Conservation (phyloP, 108 stramenopile genomes). For the Fragilaria crotonensis region DNA sequence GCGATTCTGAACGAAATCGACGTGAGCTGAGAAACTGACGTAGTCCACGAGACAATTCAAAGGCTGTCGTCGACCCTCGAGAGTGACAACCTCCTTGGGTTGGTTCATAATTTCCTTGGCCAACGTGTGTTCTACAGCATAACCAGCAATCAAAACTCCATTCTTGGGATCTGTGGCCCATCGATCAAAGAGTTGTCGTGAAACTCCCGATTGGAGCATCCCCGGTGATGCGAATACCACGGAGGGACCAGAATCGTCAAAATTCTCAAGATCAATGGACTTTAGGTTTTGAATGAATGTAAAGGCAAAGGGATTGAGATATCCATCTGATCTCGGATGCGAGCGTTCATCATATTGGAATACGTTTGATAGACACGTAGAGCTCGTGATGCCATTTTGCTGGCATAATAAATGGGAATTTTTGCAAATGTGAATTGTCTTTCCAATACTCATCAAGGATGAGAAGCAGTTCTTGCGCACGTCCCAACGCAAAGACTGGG, state of each 20-base stretch:
- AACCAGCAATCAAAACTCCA: constrained; percentile 96
- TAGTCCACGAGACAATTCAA: constrained; percentile 91
- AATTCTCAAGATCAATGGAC: constrained; percentile 81
- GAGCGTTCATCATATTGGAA: constrained; percentile 97
- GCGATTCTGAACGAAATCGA: constrained; percentile 95
- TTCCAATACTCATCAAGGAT: constrained; percentile 99
- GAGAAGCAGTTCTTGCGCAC: constrained; percentile 93
- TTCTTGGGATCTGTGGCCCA: constrained; percentile 96
- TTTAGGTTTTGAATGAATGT: constrained; percentile 82
- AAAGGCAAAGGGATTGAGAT: constrained; percentile 92
- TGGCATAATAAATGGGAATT: constrained; percentile 94
- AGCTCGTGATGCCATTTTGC: constrained; percentile 86
- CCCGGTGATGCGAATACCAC: constrained; percentile 98
- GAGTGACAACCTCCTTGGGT: constrained; percentile 91
- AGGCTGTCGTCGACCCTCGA: constrained; percentile 90
- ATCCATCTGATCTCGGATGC: constrained; percentile 91
- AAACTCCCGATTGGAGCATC: constrained; percentile 96
- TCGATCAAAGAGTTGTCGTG: constrained; percentile 92
- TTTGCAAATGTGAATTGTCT: constrained; percentile 89
- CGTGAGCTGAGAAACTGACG: constrained; percentile 96
- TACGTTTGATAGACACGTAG: constrained; percentile 98
- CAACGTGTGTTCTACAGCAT: constrained; percentile 96
- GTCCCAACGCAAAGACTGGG: constrained; percentile 96
- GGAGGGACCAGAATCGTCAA: constrained; percentile 86
- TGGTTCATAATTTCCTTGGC: constrained; percentile 94